These are phyloP conservation scores for Colletotrichum truncatum DNA, from an alignment of 2,329 filamentous ascomycete genomes.

Conservation along the genomic window DNA sequence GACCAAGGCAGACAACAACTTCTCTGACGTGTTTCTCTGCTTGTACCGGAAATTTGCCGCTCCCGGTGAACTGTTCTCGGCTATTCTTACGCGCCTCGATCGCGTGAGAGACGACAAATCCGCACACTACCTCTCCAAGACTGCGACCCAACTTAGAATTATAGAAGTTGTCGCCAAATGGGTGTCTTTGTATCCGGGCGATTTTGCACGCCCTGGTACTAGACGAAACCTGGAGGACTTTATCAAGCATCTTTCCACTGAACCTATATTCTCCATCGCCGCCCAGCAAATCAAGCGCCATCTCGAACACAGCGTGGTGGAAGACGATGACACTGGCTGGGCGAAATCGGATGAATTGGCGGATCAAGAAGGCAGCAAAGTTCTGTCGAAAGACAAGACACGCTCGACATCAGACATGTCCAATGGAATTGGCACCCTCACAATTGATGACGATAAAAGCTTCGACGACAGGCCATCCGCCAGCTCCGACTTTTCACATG, in stretches of 20 bases:
- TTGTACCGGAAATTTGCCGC: slow-evolving; percentile 94
- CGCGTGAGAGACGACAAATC: slow-evolving; percentile 72
- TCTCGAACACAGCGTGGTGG: slow-evolving; percentile 75
- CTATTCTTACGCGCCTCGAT: slow-evolving; percentile 82
- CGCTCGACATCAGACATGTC: slow-evolving; percentile 45
- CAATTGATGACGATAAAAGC: slow-evolving; percentile 55
- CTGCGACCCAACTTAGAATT: slow-evolving; percentile 82
- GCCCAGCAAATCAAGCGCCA: slow-evolving; percentile 86
- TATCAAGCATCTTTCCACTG: slow-evolving; percentile 76
- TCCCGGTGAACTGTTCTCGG: slow-evolving; percentile 79
- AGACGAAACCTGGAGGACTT: slow-evolving; percentile 79
- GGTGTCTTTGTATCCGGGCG: slow-evolving; percentile 89
- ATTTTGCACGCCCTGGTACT: slow-evolving; percentile 85
- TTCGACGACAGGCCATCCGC: slow-evolving; percentile 54
- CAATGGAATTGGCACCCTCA: slow-evolving; percentile 57
- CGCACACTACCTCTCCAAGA: slow-evolving; percentile 78
- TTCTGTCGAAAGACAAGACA: slow-evolving; percentile 40
- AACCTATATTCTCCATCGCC: slow-evolving; percentile 84
- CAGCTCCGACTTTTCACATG: slow-evolving; percentile 53
- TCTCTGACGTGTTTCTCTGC: slow-evolving; percentile 87
- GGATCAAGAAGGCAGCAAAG: slow-evolving; percentile 44
- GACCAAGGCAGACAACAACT: slow-evolving; percentile 89
- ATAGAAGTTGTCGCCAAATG: slow-evolving; percentile 88
- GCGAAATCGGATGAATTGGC: slow-evolving; percentile 76
- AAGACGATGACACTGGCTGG: slow-evolving; percentile 95